Percentiles rank a stretch among this genome's conserved stretches.
Conservation (phyloP, 306 rosid species). For the Prosopis cineraria region DNA sequence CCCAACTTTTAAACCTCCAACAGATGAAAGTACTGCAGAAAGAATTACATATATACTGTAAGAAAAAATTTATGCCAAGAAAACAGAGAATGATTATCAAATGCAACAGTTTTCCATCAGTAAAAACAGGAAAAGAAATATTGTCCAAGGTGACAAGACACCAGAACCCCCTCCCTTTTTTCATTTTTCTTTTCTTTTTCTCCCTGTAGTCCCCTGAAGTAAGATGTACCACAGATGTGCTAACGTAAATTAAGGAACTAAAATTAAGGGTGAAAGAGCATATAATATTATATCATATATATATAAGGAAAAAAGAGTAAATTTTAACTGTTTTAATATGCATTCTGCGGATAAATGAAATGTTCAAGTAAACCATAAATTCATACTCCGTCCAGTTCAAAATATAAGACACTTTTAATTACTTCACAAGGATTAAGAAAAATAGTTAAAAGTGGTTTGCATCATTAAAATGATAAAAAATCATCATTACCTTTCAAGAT, state of each 20-base stretch:
- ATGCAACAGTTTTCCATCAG: slow-evolving; percentile 16
- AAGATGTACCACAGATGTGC: neutral
- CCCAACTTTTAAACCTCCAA: slow-evolving; percentile 83
- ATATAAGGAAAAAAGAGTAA: neutral
- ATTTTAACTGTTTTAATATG: neutral
- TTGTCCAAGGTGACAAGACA: neutral
- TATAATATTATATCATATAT: too few relatives aligned
- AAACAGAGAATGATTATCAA: slow-evolving; percentile 3
- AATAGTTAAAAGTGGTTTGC: too few relatives aligned
- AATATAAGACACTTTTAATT: too few relatives aligned
- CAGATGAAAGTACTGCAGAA: slow-evolving; percentile 86
- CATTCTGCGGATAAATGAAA: neutral
- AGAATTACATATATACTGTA: slow-evolving; percentile 36
- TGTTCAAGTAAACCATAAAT: neutral
- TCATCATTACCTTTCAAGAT: too few relatives aligned
- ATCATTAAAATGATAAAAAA: too few relatives aligned
- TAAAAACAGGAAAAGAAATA: slow-evolving; percentile 3
- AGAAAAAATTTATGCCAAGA: slow-evolving; percentile 28
- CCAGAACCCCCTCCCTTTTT: neutral
- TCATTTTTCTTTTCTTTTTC: neutral
- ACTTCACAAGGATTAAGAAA: too few relatives aligned
- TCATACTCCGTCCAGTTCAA: too few relatives aligned
- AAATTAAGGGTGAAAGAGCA: neutral
- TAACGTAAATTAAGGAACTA: neutral
- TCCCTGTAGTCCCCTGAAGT: neutral